Conservation (phyloP, 148 eudicot species). For the Drosera capensis region DNA sequence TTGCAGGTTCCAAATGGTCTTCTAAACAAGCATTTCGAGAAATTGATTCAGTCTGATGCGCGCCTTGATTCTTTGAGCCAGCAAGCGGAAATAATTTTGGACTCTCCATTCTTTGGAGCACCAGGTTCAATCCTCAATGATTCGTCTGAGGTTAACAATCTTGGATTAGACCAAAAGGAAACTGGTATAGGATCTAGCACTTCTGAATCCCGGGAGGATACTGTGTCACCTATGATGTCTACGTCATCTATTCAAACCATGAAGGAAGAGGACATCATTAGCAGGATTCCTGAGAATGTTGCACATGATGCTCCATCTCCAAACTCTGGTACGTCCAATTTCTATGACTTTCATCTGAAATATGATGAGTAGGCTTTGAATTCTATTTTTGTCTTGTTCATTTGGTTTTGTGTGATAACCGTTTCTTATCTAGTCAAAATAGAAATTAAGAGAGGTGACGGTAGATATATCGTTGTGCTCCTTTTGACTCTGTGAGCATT, state of each 20-base stretch:
- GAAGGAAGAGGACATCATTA: conserved; percentile 25
- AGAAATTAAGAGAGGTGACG: too few relatives aligned
- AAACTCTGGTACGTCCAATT: conserved; percentile 47
- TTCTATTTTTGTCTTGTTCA: not conserved
- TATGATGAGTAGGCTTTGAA: too few relatives aligned
- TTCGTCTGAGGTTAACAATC: conserved; percentile 13
- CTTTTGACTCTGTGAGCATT: too few relatives aligned
- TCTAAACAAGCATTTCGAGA: conserved; percentile 74
- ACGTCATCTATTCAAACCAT: conserved; percentile 23
- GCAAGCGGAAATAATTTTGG: conserved; percentile 42
- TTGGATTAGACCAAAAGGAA: conserved; percentile 16
- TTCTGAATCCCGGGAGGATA: conserved; percentile 23
- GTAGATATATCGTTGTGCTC: too few relatives aligned
- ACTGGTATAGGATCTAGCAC: conserved; percentile 15
- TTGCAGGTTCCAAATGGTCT: conserved; percentile 52
- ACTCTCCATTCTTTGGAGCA: conserved; percentile 47
- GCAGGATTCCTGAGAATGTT: conserved; percentile 18
- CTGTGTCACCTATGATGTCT: conserved; percentile 20
- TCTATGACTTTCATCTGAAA: not conserved
- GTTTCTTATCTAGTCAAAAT: too few relatives aligned
- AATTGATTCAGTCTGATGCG: conserved; percentile 66
- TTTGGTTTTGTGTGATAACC: too few relatives aligned
- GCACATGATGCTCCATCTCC: conserved; percentile 50
- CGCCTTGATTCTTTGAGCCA: conserved; percentile 57
- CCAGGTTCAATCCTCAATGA: conserved; percentile 23